Percentiles rank a stretch among this genome's conserved stretches.
These are phyloP conservation scores for Lactarius evosmus DNA, from an alignment of 768 basidiomycete species.

Conservation along the genomic window DNA sequence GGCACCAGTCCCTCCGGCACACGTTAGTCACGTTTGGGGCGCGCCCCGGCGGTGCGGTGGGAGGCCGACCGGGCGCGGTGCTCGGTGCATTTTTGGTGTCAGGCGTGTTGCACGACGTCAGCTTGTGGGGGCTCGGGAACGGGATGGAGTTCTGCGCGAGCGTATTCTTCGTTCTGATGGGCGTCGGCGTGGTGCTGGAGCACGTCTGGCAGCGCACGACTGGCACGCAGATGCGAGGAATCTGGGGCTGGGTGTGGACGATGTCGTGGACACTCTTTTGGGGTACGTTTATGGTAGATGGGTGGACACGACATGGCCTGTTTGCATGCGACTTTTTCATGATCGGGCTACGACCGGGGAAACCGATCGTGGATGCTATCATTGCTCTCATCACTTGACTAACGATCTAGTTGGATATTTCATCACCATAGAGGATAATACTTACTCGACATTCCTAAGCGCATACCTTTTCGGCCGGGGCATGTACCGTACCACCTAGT, in stretches of 20 bases:
- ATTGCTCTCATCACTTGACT: no score
- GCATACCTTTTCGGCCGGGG: no score
- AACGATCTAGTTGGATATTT: neutral
- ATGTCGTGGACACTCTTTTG: conserved; percentile 40
- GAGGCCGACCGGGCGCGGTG: conserved; percentile 45
- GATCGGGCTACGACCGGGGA: conserved; percentile 10
- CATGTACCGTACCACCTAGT: neutral
- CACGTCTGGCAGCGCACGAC: conserved; percentile 39
- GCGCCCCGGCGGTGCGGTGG: conserved; percentile 40
- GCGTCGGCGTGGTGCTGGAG: conserved; percentile 51
- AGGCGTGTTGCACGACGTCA: conserved; percentile 54
- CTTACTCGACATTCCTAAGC: no score
- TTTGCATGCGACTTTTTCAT: neutral
- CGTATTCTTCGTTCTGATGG: conserved; percentile 59
- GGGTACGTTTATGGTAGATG: conserved; percentile 30
- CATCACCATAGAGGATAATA: no score
- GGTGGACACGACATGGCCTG: conserved; percentile 16
- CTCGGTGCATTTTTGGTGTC: conserved; percentile 60
- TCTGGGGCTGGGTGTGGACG: conserved; percentile 54
- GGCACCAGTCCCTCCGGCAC: conserved; percentile 41
- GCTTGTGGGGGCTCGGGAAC: conserved; percentile 56
- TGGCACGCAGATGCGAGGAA: conserved; percentile 47
- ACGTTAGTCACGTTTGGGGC: conserved; percentile 36
- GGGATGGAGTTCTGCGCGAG: conserved; percentile 47
- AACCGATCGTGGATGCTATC: neutral